Evolutionary conservation across 176 grass and related monocot genomes (phyloP).

Genomic region (Aegilops tauschii): DNA sequence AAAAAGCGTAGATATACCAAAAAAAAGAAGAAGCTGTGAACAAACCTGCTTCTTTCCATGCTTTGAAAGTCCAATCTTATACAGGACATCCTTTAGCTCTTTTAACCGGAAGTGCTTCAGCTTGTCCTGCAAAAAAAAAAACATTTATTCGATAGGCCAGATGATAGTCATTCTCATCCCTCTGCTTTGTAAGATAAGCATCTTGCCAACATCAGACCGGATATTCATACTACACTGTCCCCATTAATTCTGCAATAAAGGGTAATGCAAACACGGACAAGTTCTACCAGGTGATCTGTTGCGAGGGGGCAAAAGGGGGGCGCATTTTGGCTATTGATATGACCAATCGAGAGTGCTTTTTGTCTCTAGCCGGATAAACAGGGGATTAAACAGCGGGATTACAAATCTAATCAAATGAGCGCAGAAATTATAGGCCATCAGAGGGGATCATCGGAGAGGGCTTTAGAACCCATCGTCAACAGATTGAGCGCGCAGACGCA

Average conservation of each 20-base stretch:
- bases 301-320: background rate
- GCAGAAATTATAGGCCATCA: background rate
- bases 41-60: conserved; percentile 87
- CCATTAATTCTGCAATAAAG: background rate
- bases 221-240: background rate
- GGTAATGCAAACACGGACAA: background rate
- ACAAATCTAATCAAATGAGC: background rate
- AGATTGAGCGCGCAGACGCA: conserved; percentile 14
- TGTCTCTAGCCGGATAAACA: background rate
- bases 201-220: background rate
- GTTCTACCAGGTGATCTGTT: background rate
- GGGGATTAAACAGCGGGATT: background rate
- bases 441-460: background rate
- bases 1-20: background rate
- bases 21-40: background rate
- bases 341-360: background rate
- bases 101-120: conserved; percentile 62
- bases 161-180: background rate
- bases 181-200: background rate
- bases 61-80: conserved; percentile 63
- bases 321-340: background rate
- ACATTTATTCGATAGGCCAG: background rate
- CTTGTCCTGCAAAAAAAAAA: background rate
- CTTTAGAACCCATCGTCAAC: background rate
- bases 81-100: conserved; percentile 83